These are phyloP conservation scores for Jacaranda mimosifolia DNA, from an alignment of 257 asterid species.

Conservation along the genomic window DNA sequence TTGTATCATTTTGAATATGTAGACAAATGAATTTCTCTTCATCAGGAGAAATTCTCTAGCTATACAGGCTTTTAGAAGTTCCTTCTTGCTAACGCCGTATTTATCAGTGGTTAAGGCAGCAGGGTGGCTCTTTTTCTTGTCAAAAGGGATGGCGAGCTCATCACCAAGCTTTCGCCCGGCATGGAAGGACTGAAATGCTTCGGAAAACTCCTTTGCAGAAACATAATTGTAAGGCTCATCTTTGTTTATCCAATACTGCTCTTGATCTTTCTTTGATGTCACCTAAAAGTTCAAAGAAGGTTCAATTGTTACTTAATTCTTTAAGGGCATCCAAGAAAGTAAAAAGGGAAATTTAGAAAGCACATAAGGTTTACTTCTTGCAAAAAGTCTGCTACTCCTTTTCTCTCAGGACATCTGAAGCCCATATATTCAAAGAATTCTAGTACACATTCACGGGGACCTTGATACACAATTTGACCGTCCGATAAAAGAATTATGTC, in stretches of 20 bases:
- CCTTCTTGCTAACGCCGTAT: conserved; percentile 78
- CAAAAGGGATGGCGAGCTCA: conserved; percentile 75
- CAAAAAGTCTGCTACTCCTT: conserved; percentile 91
- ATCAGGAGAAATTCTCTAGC: conserved; percentile 72
- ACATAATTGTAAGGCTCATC: conserved; percentile 64
- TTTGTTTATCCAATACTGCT: conserved; percentile 75
- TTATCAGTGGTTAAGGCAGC: conserved; percentile 63
- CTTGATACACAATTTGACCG: conserved; percentile 84
- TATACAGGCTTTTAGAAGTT: conserved; percentile 71
- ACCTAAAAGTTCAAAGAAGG: conserved; percentile 51
- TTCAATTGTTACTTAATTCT: not conserved
- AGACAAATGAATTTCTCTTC: conserved; percentile 82
- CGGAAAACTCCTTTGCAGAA: conserved; percentile 67
- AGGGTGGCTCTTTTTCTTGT: conserved; percentile 74
- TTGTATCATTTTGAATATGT: conserved; percentile 70
- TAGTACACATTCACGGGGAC: conserved; percentile 76
- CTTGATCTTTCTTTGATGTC: conserved; percentile 90
- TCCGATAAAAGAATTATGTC: conserved; percentile 86
- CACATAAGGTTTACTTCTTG: conserved; percentile 72
- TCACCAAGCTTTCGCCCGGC: conserved; percentile 69
- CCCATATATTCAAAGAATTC: conserved; percentile 84
- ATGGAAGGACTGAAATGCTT: conserved; percentile 80
- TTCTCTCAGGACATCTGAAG: conserved; percentile 86
- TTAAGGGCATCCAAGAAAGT: conserved; percentile 14
- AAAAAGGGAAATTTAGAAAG: not conserved